Evolutionary conservation across 257 asterid genomes (phyloP), one percentile per base, ranked within the genome.

Genomic region (Fraxinus pennsylvanica): DNA sequence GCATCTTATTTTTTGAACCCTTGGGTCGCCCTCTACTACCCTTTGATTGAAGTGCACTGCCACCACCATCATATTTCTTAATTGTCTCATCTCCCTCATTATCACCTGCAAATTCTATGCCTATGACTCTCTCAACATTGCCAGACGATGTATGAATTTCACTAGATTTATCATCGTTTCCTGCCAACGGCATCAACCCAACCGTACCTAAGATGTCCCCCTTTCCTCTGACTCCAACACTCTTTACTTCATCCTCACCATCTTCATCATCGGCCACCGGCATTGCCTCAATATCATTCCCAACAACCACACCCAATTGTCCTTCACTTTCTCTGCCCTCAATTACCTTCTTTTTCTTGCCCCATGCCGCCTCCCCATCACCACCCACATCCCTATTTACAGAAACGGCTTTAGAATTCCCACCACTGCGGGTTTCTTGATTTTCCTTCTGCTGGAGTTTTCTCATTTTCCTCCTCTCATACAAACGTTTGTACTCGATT

Each of bases 261-360:
- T 39, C 89, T 71, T 33, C 72, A 15, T 63, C 81, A n/a, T 67
- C 10, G 15, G n/a, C 79, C 43, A 70, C 78, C 75, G 43, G 81
- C 81, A 71, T 73, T 57, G 22, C 74, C 77, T 38, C 76, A 15
- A 41, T 41, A 47, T 54, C 84, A 32, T 71, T 19, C 15, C 77
- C 77, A 54, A 22, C 43, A 38, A 22, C 65, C 38, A 5, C 41
- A 14, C 13, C 12, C 25, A 21, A 1, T 71, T 67, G 78, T 41
- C 35, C 68, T 15, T 21, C 54, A 73, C 68, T 68, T 15, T 81
- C 80, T 76, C 63, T 33, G 59, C 57, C 61, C 9, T 29, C 61
- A 57, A 59, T 41, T 73, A 15, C 65, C 65, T 32, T 4, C n/a
- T 9, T 21, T 39, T 57, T 38, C 71, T 33, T 76, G 57, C 52